phyloP scores from a whole-genome alignment of 441 rosid species.

The Hura crepitans region DNA sequence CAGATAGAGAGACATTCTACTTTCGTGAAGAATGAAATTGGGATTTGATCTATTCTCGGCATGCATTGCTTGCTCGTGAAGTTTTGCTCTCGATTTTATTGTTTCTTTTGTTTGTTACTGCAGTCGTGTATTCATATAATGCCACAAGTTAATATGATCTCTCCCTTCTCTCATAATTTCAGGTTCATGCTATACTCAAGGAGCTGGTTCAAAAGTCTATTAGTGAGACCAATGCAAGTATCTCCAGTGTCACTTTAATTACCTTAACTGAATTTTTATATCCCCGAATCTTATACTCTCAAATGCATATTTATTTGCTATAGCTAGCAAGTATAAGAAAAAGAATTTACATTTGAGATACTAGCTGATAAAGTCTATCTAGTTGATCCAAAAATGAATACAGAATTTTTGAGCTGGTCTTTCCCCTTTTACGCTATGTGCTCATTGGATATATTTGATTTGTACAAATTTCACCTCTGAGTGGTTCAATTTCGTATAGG shows the following conservation, averaged over 20 bases:
- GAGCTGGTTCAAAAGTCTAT: constrained; percentile 75
- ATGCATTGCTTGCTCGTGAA: background rate
- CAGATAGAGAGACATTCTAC: too few relatives aligned
- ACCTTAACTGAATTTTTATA: constrained; percentile 3
- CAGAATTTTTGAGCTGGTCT: background rate
- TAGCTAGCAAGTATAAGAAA: background rate
- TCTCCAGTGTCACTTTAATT: constrained; percentile 16
- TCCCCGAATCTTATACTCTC: background rate
- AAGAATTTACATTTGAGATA: background rate
- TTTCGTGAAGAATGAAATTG: background rate
- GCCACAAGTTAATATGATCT: constrained; percentile 3
- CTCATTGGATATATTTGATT: background rate
- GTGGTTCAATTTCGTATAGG: constrained; percentile 35
- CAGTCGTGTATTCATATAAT: background rate
- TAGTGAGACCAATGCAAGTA: constrained; percentile 52
- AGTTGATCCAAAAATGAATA: background rate
- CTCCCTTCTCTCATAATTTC: constrained; percentile 22
- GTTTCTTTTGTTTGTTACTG: background rate
- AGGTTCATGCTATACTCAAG: constrained; percentile 79
- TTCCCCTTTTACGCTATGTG: background rate
- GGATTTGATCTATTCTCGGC: background rate
- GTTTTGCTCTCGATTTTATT: background rate
- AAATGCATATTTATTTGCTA: background rate
- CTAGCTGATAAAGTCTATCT: constrained; percentile 7
- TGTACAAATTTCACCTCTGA: background rate